phyloP scores from a whole-genome alignment of 2,329 filamentous ascomycete species.

The Xylaria sp. region DNA sequence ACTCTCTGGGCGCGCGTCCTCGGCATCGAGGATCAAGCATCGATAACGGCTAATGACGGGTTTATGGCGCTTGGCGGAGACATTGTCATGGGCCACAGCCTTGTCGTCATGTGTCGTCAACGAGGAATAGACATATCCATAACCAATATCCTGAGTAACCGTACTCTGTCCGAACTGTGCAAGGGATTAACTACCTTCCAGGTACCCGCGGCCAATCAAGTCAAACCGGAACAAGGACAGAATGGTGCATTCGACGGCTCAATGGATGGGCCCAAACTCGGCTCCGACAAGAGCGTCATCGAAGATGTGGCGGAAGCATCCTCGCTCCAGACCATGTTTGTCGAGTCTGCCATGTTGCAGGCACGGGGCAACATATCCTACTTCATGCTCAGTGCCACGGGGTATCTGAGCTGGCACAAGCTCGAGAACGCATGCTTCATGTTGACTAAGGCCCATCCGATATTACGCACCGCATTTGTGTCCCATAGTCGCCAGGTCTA shows the following conservation, averaged over 20 bases:
- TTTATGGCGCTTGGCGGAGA: slow-evolving; percentile 57
- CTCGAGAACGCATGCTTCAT: slow-evolving; percentile 54
- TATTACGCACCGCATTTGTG: slow-evolving; percentile 61
- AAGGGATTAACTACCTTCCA: slow-evolving; percentile 39
- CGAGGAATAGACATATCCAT: slow-evolving; percentile 50
- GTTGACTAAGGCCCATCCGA: slow-evolving; percentile 53
- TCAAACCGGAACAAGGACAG: slow-evolving; percentile 16
- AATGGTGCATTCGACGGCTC: slow-evolving; percentile 41
- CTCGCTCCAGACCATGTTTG: slow-evolving; percentile 52
- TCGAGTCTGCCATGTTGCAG: slow-evolving; percentile 55
- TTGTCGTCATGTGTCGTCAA: slow-evolving; percentile 53
- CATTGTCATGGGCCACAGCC: slow-evolving; percentile 49
- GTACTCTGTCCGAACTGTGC: slow-evolving; percentile 53
- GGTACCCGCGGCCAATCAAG: slow-evolving; percentile 8
- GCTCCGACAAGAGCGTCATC: slow-evolving; percentile 49
- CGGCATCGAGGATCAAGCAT: slow-evolving; percentile 42
- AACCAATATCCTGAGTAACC: slow-evolving; percentile 49
- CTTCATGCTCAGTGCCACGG: slow-evolving; percentile 55
- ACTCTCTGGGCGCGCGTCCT: slow-evolving; percentile 55
- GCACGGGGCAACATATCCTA: slow-evolving; percentile 54
- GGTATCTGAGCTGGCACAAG: slow-evolving; percentile 48
- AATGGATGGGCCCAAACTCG: slow-evolving; percentile 50
- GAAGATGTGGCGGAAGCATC: slow-evolving; percentile 57
- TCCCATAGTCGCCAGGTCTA: slow-evolving; percentile 53
- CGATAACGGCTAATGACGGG: slow-evolving; percentile 50